phyloP scores from a whole-genome alignment of 352 stramenopile species.

The Elongisporangium undulatum region DNA sequence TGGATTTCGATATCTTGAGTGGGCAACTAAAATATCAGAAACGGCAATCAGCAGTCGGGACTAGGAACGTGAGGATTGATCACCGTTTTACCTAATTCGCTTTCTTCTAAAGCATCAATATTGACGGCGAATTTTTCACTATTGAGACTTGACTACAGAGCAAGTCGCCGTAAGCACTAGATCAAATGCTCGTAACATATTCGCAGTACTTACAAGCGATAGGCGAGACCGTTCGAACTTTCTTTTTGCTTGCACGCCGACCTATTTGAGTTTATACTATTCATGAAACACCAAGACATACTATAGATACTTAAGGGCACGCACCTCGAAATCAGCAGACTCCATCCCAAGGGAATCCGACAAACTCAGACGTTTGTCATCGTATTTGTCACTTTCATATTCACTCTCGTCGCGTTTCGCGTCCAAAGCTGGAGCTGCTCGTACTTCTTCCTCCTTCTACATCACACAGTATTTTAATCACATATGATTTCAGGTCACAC shows the following conservation, averaged over 20 bases:
- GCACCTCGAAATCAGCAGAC: slow-evolving; percentile 78
- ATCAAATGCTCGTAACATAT: neutral
- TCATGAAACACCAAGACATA: slow-evolving; percentile 1
- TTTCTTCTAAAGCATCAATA: slow-evolving; percentile 44
- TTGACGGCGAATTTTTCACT: slow-evolving; percentile 78
- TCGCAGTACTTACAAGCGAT: slow-evolving; percentile 32
- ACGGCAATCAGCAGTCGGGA: neutral
- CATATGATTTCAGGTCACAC: neutral
- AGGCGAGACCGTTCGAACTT: slow-evolving; percentile 39
- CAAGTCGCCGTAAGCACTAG: neutral
- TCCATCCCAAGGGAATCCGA: slow-evolving; percentile 75
- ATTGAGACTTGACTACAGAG: slow-evolving; percentile 55
- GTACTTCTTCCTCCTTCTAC: neutral
- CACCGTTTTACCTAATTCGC: slow-evolving; percentile 22
- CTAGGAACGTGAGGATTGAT: neutral
- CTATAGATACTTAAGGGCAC: neutral
- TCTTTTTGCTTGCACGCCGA: slow-evolving; percentile 38
- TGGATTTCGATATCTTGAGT: slow-evolving; percentile 9
- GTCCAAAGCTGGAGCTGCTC: neutral
- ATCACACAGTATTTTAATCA: neutral
- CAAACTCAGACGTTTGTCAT: slow-evolving; percentile 27
- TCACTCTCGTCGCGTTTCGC: neutral
- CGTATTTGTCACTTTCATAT: slow-evolving; percentile 8
- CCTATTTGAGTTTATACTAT: slow-evolving; percentile 14
- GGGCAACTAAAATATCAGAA: slow-evolving; percentile 1